These are phyloP conservation scores for Hepatocystis sp. DNA, from an alignment of 169 alveolate species.

Conservation along the genomic window DNA sequence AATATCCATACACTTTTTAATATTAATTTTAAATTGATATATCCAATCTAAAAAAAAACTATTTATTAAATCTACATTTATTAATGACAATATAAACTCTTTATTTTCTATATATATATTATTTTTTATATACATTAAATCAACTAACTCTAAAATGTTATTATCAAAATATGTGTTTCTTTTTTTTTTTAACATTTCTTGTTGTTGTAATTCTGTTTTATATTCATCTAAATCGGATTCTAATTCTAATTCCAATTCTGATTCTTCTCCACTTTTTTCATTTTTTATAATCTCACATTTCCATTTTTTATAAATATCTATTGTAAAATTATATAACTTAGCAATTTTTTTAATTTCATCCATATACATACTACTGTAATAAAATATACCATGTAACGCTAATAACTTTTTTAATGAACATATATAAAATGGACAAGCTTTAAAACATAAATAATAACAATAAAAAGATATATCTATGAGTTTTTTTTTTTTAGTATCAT, in stretches of 20 bases:
- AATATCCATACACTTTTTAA: background rate
- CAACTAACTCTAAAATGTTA: constrained; percentile 31
- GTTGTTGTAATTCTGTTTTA: constrained; percentile 7
- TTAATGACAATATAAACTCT: constrained; percentile 35
- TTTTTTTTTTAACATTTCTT: background rate
- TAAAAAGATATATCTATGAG: constrained; percentile 55
- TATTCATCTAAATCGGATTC: background rate
- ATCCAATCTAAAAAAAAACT: constrained; percentile 28
- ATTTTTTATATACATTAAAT: constrained; percentile 9
- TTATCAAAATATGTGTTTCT: constrained; percentile 3
- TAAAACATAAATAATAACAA: constrained; percentile 61
- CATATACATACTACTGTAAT: constrained; percentile 23
- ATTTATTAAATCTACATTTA: constrained; percentile 41
- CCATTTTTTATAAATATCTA: constrained; percentile 6
- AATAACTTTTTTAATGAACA: constrained; percentile 37
- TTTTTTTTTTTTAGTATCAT: constrained; percentile 31
- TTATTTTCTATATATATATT: constrained; percentile 24
- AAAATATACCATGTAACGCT: constrained; percentile 33
- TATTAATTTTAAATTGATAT: background rate
- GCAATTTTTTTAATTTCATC: constrained; percentile 50
- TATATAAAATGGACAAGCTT: constrained; percentile 46
- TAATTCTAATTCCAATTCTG: background rate
- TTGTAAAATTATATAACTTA: constrained; percentile 37
- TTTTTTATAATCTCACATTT: constrained; percentile 2
- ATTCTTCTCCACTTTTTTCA: constrained; percentile 11